A percentile compares a stretch with the other conserved stretches of the same genome.
phyloP scores from a whole-genome alignment of 2,329 filamentous ascomycete genomes.

The Coleophoma eucalyptorum region DNA sequence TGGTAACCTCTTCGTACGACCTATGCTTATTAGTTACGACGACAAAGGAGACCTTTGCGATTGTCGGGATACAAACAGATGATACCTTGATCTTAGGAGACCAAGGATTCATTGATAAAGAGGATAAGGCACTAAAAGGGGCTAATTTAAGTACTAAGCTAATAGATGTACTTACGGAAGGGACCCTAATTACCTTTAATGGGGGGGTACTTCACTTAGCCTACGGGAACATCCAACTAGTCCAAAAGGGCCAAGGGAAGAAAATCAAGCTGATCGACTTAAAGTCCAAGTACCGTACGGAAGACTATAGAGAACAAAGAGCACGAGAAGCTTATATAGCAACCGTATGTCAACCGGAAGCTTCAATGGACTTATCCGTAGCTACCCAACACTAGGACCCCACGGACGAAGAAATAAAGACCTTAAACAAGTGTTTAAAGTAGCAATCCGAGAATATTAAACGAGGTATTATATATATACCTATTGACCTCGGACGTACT shows the following conservation, averaged over 20 bases:
- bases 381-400: background rate
- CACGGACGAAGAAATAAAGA: background rate
- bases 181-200: background rate
- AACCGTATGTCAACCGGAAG: background rate
- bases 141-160: background rate
- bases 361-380: background rate
- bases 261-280: background rate
- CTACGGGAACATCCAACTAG: background rate
- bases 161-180: background rate
- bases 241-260: background rate
- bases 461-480: slow-evolving; percentile 1
- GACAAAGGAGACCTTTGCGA: too few species aligned
- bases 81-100: background rate
- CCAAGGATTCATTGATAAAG: background rate
- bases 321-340: background rate
- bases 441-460: slow-evolving; percentile 5
- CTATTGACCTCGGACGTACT: background rate
- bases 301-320: background rate
- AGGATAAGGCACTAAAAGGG: background rate
- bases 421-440: slow-evolving; percentile 4
- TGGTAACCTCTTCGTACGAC: background rate
- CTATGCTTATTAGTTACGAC: background rate
- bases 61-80: background rate
- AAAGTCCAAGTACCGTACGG: background rate
- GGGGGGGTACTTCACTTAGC: background rate